Evolutionary conservation across 202 grass and related monocot species (phyloP).

Genomic region (Saccharum hybrid): DNA sequence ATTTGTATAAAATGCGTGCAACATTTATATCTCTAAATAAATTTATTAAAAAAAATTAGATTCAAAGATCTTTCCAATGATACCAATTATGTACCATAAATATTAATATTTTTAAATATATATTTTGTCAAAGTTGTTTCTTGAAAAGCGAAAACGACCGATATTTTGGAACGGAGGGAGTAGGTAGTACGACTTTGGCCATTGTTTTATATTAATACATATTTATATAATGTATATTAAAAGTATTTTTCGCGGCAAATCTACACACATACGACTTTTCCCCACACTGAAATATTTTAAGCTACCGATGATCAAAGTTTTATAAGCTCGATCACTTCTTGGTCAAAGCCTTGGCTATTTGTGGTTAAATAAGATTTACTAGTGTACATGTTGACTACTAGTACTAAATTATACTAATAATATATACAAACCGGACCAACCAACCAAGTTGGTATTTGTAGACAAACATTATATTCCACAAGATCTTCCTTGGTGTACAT

Average conservation of each 20-base stretch:
- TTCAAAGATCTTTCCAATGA: too few relatives aligned
- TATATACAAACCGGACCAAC: neutral
- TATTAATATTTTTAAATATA: too few relatives aligned
- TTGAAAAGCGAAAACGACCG: too few relatives aligned
- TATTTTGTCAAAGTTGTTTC: too few relatives aligned
- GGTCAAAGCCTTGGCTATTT: neutral
- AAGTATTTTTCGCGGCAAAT: neutral
- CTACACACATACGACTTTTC: neutral
- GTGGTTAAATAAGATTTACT: neutral
- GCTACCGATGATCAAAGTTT: neutral
- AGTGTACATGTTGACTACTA: neutral
- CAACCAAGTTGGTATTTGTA: neutral
- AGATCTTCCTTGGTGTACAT: neutral
- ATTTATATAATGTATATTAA: neutral
- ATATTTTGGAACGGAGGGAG: too few relatives aligned
- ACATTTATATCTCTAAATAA: too few relatives aligned
- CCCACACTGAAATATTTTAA: neutral
- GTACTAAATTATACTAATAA: neutral
- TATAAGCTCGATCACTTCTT: neutral
- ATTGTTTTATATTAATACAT: neutral
- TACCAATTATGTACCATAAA: too few relatives aligned
- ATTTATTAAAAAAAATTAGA: too few relatives aligned
- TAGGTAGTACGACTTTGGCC: neutral
- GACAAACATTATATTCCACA: slow-evolving; percentile 27
- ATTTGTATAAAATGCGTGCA: too few relatives aligned